Percentiles rank a stretch among this genome's conserved stretches.
Evolutionary conservation across 495 filamentous ascomycete genomes (phyloP).

Genomic region (Talaromyces nanjingensis): DNA sequence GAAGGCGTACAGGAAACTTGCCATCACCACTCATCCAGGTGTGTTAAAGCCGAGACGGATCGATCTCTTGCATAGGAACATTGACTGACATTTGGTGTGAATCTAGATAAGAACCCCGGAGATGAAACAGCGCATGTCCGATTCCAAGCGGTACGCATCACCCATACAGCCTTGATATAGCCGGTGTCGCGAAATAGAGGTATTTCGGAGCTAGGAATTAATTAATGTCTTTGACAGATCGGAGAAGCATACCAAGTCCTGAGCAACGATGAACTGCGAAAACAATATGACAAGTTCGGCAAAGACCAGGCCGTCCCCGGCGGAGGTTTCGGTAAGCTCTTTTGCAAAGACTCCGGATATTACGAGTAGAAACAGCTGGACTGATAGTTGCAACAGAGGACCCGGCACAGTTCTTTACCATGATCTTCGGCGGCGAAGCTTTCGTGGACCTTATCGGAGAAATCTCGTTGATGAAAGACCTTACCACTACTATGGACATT

Average conservation of each 20-base stretch:
- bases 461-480: constrained; percentile 86
- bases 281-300: constrained; percentile 91
- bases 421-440: constrained; percentile 96
- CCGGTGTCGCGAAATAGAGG: neutral
- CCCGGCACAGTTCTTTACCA: constrained; percentile 95
- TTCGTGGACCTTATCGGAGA: constrained; percentile 90
- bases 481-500: constrained; percentile 87
- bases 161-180: neutral
- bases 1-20: constrained; percentile 96
- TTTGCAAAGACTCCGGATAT: neutral
- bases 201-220: neutral
- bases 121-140: constrained; percentile 89
- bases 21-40: constrained; percentile 74
- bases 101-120: constrained; percentile 90
- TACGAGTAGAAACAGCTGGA: neutral
- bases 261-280: constrained; percentile 75
- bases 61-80: neutral
- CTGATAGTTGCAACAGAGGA: constrained; percentile 50
- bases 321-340: constrained; percentile 70
- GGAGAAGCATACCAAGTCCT: constrained; percentile 98
- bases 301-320: constrained; percentile 85
- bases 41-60: constrained; percentile 6
- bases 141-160: constrained; percentile 69
- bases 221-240: constrained; percentile 41
- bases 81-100: constrained; percentile 1